Conservation (phyloP, 306 rosid species). For the Fagus sylvatica region DNA sequence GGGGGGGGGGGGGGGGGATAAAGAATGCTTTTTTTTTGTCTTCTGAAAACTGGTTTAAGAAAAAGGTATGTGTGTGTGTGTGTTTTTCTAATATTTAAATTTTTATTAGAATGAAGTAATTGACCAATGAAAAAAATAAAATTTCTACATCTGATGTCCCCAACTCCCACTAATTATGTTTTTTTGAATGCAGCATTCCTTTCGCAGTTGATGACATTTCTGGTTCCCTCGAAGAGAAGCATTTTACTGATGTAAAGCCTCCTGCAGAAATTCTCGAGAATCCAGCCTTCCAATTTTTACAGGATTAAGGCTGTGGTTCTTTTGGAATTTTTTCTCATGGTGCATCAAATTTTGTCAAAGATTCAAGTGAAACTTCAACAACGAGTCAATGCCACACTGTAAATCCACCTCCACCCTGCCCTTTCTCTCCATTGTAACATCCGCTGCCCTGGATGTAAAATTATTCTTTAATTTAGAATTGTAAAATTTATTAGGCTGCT, state of each 20-base stretch:
- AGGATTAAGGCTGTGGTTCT: constrained; percentile 55
- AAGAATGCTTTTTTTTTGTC: not conserved
- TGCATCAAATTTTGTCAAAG: constrained; percentile 25
- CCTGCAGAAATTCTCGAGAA: constrained; percentile 68
- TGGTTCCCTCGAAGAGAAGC: constrained; percentile 48
- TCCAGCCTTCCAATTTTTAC: constrained; percentile 80
- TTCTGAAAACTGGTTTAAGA: too few species aligned
- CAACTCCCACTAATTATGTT: constrained; percentile 13
- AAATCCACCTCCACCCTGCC: constrained; percentile 37
- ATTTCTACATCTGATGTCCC: not conserved
- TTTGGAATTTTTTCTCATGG: constrained; percentile 13
- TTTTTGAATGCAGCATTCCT: constrained; percentile 69
- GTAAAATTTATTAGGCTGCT: constrained; percentile 44
- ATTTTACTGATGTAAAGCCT: constrained; percentile 48
- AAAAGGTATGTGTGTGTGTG: too few species aligned
- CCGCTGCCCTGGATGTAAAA: constrained; percentile 38
- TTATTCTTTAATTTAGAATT: constrained; percentile 39
- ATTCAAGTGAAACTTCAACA: constrained; percentile 23
- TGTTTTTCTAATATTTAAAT: too few species aligned
- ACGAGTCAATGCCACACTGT: constrained; percentile 39
- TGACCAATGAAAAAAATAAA: not conserved
- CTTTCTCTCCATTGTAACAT: constrained; percentile 26
- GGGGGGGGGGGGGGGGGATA: too few species aligned
- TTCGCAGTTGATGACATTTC: constrained; percentile 70
- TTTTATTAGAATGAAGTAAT: not conserved